A percentile compares a stretch with the other conserved stretches of the same genome.
These are phyloP conservation scores for Arctium lappa DNA, from an alignment of 129 eudicot genomes.

Conservation along the genomic window DNA sequence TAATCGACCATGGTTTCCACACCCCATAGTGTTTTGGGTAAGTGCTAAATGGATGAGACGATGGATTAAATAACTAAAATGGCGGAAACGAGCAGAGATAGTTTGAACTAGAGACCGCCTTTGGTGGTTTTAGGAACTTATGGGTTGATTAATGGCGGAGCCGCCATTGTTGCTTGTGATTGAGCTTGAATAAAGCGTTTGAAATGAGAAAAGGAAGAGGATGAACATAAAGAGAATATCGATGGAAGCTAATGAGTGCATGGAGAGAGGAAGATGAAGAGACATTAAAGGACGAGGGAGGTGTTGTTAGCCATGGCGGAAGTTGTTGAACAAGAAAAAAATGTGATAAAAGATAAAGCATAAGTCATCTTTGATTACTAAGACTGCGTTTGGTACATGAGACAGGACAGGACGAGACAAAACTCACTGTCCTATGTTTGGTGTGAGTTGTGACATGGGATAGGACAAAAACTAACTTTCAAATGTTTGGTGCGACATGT, in stretches of 20 bases:
- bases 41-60: conserved; percentile 36
- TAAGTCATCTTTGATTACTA: neutral
- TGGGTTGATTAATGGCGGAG: conserved; percentile 16
- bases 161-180: neutral
- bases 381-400: too few relatives aligned
- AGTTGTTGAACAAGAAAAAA: neutral
- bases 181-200: conserved; percentile 13
- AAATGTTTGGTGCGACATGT: too few relatives aligned
- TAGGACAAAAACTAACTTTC: too few relatives aligned
- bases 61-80: conserved; percentile 32
- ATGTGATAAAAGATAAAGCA: neutral
- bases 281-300: conserved; percentile 6
- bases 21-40: neutral
- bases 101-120: conserved; percentile 43
- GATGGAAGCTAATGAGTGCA: conserved; percentile 29
- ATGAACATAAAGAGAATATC: conserved; percentile 22
- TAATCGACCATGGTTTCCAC: too few relatives aligned
- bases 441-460: too few relatives aligned
- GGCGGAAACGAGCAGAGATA: conserved; percentile 23
- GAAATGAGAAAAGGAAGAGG: conserved; percentile 5
- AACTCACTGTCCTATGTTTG: too few relatives aligned
- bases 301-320: neutral
- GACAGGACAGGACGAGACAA: too few relatives aligned
- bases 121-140: conserved; percentile 3
- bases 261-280: conserved; percentile 25